Conservation (phyloP, 108 stramenopile species). For the Bacterosira constricta region DNA sequence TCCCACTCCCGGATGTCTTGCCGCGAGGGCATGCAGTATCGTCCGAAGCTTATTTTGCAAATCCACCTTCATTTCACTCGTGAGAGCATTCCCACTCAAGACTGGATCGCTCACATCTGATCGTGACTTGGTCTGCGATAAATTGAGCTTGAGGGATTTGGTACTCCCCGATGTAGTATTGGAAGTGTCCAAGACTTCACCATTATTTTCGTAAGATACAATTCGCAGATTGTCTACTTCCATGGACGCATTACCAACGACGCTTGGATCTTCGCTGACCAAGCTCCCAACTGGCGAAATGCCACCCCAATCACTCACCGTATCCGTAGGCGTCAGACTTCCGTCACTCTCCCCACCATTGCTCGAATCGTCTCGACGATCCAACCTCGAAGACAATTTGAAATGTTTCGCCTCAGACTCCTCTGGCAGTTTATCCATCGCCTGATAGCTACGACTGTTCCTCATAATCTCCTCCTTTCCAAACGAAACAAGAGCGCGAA, state of each 20-base stretch:
- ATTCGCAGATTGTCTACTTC: slow-evolving; percentile 2
- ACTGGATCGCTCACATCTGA: slow-evolving; percentile 63
- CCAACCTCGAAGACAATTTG: slow-evolving; percentile 37
- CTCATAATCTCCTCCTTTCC: slow-evolving; percentile 75
- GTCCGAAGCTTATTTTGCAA: slow-evolving; percentile 81
- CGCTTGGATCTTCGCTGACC: slow-evolving; percentile 40
- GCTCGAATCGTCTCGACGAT: slow-evolving; percentile 31
- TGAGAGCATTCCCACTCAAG: slow-evolving; percentile 75
- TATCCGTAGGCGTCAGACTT: slow-evolving; percentile 70
- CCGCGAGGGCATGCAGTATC: slow-evolving; percentile 81
- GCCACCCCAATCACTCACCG: slow-evolving; percentile 88
- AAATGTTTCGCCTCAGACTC: slow-evolving; percentile 47
- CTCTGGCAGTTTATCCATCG: slow-evolving; percentile 67
- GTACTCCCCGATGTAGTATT: too few species aligned
- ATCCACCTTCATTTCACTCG: slow-evolving; percentile 73
- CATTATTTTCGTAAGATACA: slow-evolving; percentile 18
- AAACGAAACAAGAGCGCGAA: slow-evolving; percentile 83
- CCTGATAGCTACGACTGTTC: slow-evolving; percentile 51
- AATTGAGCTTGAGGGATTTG: slow-evolving; percentile 24
- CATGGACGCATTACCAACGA: slow-evolving; percentile 7
- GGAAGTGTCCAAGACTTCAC: slow-evolving; percentile 17
- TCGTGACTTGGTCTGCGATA: slow-evolving; percentile 10
- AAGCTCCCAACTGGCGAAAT: slow-evolving; percentile 76
- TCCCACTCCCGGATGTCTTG: slow-evolving; percentile 77
- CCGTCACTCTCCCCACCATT: slow-evolving; percentile 54